Conservation (phyloP, 805 yeast genomes). For the Jamesozyma spencerorum region DNA sequence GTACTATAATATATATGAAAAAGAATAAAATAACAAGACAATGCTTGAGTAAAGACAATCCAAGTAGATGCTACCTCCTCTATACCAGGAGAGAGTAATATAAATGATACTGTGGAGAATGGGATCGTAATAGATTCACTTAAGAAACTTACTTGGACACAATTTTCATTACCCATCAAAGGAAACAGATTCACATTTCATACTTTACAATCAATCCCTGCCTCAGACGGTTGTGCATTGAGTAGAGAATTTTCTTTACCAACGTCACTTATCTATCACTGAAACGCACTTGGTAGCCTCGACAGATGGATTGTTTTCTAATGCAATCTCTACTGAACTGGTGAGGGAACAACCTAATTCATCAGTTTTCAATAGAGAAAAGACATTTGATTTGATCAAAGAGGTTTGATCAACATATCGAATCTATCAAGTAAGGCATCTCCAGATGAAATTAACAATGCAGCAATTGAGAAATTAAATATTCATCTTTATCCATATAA, state of each 20-base stretch:
- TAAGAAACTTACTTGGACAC: constrained; percentile 54
- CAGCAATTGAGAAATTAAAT: constrained; percentile 34
- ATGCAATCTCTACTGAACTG: constrained; percentile 71
- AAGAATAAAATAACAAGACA: too few species aligned
- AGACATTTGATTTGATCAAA: constrained; percentile 60
- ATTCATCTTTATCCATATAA: constrained; percentile 13
- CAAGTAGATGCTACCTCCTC: too few species aligned
- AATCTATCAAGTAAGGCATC: neutral
- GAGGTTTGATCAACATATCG: constrained; percentile 52
- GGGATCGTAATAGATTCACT: constrained; percentile 38
- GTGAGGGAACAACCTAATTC: constrained; percentile 58
- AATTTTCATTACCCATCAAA: constrained; percentile 54
- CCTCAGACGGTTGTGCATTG: constrained; percentile 72
- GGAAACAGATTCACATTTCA: constrained; percentile 67
- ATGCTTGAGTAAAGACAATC: too few species aligned
- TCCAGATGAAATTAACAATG: constrained; percentile 12
- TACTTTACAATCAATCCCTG: constrained; percentile 49
- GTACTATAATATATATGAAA: too few species aligned
- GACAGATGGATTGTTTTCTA: constrained; percentile 85
- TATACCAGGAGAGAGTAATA: too few species aligned
- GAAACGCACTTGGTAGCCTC: constrained; percentile 66
- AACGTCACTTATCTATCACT: constrained; percentile 79
- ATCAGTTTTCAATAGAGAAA: constrained; percentile 86
- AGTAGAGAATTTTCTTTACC: constrained; percentile 78
- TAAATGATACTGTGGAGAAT: constrained; percentile 3